These are phyloP conservation scores for Niveomyces coronatus DNA, from an alignment of 2,329 filamentous ascomycete genomes.

Conservation along the genomic window DNA sequence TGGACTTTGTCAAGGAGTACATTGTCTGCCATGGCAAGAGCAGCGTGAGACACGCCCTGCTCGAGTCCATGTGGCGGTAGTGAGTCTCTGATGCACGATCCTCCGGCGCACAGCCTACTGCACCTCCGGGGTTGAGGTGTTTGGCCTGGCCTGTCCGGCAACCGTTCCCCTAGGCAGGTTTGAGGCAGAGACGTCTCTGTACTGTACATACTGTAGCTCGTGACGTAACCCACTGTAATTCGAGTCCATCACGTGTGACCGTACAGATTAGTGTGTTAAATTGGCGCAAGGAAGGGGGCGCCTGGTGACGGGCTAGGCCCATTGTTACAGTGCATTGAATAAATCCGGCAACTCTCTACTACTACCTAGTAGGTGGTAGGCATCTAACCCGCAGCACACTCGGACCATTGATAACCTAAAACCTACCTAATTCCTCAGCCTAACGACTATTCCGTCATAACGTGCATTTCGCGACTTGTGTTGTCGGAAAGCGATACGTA, in stretches of 20 bases:
- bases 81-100: too few species aligned
- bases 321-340: neutral
- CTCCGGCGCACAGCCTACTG: too few species aligned
- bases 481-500: too few species aligned
- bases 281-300: too few species aligned
- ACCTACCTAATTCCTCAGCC: neutral
- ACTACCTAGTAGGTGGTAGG: too few species aligned
- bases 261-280: neutral
- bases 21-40: slow-evolving; percentile 48
- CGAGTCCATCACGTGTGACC: slow-evolving; percentile 10
- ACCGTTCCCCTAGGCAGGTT: too few species aligned
- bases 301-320: slow-evolving; percentile 1
- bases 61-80: slow-evolving; percentile 6
- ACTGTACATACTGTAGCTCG: neutral
- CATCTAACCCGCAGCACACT: too few species aligned
- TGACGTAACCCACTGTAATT: slow-evolving; percentile 1
- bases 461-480: slow-evolving; percentile 2
- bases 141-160: too few species aligned
- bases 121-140: too few species aligned
- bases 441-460: slow-evolving; percentile 1
- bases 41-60: slow-evolving; percentile 8
- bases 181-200: too few species aligned
- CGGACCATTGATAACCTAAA: slow-evolving; percentile 2
- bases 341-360: neutral
- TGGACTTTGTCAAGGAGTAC: slow-evolving; percentile 60